A percentile compares a stretch with the other conserved stretches of the same genome.
These are phyloP conservation scores for Claviceps paspali DNA, from an alignment of 2,329 filamentous ascomycete genomes.

Conservation along the genomic window DNA sequence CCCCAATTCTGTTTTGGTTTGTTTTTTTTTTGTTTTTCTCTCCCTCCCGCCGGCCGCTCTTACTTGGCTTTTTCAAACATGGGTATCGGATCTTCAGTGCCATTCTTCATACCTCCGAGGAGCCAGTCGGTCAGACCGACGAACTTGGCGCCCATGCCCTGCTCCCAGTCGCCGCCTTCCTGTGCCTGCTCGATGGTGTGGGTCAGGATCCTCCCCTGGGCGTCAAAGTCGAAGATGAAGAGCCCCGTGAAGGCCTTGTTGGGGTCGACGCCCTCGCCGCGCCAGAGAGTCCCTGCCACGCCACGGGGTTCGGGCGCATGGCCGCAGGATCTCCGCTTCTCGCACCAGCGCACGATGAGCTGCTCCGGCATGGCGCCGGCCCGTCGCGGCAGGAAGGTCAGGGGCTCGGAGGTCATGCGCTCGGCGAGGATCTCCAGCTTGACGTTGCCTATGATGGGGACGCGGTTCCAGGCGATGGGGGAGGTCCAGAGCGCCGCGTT, in stretches of 20 bases:
- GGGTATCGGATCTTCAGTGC: constrained; percentile 18
- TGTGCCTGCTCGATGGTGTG: constrained; percentile 94
- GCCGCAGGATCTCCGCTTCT: constrained; percentile 18
- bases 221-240: constrained; percentile 93
- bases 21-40: background rate
- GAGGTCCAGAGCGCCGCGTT: constrained; percentile 90
- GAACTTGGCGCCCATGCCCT: constrained; percentile 63
- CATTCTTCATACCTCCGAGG: constrained; percentile 51
- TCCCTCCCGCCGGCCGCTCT: constrained; percentile 2
- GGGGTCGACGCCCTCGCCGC: constrained; percentile 27
- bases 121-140: constrained; percentile 93
- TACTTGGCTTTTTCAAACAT: constrained; percentile 19
- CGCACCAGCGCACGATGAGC: constrained; percentile 78
- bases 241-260: constrained; percentile 74
- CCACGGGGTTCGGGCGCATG: constrained; percentile 20
- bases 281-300: constrained; percentile 28
- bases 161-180: constrained; percentile 69
- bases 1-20: too few relatives aligned
- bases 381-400: constrained; percentile 30
- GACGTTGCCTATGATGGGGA: constrained; percentile 84
- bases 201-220: constrained; percentile 64
- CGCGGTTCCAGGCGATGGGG: constrained; percentile 85
- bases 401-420: constrained; percentile 56
- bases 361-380: constrained; percentile 55
- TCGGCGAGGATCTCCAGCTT: constrained; percentile 77